These are phyloP conservation scores for Reticulascus tulasneorum DNA, from an alignment of 2,329 filamentous ascomycete species.

Conservation along the genomic window DNA sequence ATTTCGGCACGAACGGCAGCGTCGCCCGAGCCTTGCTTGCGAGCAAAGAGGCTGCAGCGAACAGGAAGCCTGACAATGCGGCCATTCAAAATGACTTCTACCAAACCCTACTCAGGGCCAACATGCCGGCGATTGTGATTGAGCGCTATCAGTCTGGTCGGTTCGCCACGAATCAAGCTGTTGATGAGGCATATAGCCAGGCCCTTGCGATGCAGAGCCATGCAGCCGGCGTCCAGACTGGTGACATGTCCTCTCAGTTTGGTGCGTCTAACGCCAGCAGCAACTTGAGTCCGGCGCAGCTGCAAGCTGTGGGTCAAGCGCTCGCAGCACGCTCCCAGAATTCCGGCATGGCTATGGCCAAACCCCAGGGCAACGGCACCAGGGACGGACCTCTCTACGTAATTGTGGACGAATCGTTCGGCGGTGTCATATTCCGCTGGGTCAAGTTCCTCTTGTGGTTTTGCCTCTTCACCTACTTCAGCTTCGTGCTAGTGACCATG, in stretches of 20 bases:
- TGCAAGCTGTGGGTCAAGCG: conserved; percentile 78
- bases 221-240: conserved; percentile 8
- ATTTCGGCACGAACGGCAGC: conserved; percentile 41
- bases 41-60: conserved; percentile 84
- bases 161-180: conserved; percentile 74
- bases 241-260: conserved; percentile 8
- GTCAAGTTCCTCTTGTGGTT: conserved; percentile 82
- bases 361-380: conserved; percentile 57
- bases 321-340: conserved; percentile 69
- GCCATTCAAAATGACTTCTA: conserved; percentile 93
- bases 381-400: conserved; percentile 91
- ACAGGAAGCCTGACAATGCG: conserved; percentile 84
- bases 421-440: conserved; percentile 82
- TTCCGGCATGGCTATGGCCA: conserved; percentile 57
- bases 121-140: conserved; percentile 89
- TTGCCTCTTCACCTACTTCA: conserved; percentile 72
- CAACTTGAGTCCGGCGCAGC: conserved; percentile 54
- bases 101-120: conserved; percentile 81
- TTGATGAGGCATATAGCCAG: conserved; percentile 74
- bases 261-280: conserved; percentile 24
- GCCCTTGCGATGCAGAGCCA: conserved; percentile 52
- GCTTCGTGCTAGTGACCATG: conserved; percentile 74
- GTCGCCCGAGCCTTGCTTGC: conserved; percentile 67
- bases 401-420: conserved; percentile 85
- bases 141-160: conserved; percentile 84